Conservation (phyloP, 2,329 filamentous ascomycete genomes). For the Fusarium sublunatum region DNA sequence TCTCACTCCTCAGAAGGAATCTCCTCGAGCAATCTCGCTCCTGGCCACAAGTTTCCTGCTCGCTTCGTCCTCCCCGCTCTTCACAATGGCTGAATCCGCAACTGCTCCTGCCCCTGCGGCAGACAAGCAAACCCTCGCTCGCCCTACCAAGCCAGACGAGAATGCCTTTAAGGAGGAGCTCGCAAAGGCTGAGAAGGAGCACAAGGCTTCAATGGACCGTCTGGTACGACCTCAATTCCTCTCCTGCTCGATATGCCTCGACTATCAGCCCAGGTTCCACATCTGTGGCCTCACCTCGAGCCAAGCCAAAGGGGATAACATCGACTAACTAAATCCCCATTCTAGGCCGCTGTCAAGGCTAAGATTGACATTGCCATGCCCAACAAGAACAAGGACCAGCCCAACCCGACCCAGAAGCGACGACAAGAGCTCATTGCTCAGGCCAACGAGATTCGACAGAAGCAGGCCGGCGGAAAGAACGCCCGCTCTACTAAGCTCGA, state of each 20-base stretch:
- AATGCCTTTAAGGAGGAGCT: slow-evolving; percentile 83
- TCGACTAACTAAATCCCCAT: slow-evolving; percentile 27
- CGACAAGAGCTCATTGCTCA: slow-evolving; percentile 87
- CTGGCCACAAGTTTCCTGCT: slow-evolving; percentile 33
- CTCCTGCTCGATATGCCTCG: slow-evolving; percentile 12
- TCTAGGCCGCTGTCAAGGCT: slow-evolving; percentile 85
- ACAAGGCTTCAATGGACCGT: slow-evolving; percentile 77
- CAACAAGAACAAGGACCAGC: slow-evolving; percentile 79
- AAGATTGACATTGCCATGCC: slow-evolving; percentile 88
- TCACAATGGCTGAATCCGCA: slow-evolving; percentile 59
- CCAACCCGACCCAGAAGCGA: slow-evolving; percentile 82
- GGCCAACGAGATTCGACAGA: slow-evolving; percentile 83
- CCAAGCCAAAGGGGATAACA: slow-evolving; percentile 11
- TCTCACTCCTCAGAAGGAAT: slow-evolving; percentile 16
- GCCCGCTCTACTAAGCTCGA: slow-evolving; percentile 82
- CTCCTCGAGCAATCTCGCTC: slow-evolving; percentile 37
- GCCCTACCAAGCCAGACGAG: slow-evolving; percentile 89
- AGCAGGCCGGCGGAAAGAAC: slow-evolving; percentile 89
- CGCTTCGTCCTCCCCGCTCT: slow-evolving; percentile 38
- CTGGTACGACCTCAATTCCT: slow-evolving; percentile 51
- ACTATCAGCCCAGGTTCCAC: slow-evolving; percentile 30
- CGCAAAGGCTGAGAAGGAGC: slow-evolving; percentile 86
- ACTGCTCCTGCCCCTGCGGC: slow-evolving; percentile 58
- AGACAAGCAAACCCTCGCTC: slow-evolving; percentile 58
- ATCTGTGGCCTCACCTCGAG: slow-evolving; percentile 34